Conservation (phyloP, 225 moss, liverwort and hornwort genomes). For the Marchantia polymorpha region DNA sequence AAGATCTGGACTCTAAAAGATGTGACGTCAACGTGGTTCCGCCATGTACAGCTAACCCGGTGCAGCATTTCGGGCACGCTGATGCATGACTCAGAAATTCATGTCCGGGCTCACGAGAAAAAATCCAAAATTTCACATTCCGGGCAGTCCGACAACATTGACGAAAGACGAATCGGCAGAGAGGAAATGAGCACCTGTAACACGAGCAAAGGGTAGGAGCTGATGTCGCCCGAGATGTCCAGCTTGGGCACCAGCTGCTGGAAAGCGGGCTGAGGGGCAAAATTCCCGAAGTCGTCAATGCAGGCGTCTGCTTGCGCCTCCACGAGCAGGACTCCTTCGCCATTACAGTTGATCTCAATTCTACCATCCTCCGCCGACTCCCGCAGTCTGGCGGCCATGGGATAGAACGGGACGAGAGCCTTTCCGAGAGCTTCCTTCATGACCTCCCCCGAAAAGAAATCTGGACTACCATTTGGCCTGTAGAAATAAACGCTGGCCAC, state of each 20-base stretch:
- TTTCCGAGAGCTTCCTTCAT: slow-evolving; percentile 66
- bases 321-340: slow-evolving; percentile 69
- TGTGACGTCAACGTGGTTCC: too few species aligned
- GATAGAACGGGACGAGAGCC: slow-evolving; percentile 74
- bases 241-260: slow-evolving; percentile 75
- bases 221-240: slow-evolving; percentile 53
- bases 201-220: slow-evolving; percentile 70
- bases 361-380: slow-evolving; percentile 43
- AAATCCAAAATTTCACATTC: too few species aligned
- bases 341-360: slow-evolving; percentile 73
- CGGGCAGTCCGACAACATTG: too few species aligned
- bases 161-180: too few species aligned
- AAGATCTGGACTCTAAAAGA: too few species aligned
- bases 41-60: too few species aligned
- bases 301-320: slow-evolving; percentile 65
- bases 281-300: slow-evolving; percentile 72
- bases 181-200: slow-evolving; percentile 58
- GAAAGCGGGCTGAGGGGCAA: slow-evolving; percentile 77
- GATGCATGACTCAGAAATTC: too few species aligned
- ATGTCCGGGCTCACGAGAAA: too few species aligned
- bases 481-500: slow-evolving; percentile 89
- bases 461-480: slow-evolving; percentile 37
- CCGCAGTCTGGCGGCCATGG: slow-evolving; percentile 77
- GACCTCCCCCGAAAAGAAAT: slow-evolving; percentile 62
- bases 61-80: too few species aligned